Percentiles rank a stretch among this genome's conserved stretches.
phyloP scores from a whole-genome alignment of 2,329 filamentous ascomycete species.

The Ophiostoma piceae region DNA sequence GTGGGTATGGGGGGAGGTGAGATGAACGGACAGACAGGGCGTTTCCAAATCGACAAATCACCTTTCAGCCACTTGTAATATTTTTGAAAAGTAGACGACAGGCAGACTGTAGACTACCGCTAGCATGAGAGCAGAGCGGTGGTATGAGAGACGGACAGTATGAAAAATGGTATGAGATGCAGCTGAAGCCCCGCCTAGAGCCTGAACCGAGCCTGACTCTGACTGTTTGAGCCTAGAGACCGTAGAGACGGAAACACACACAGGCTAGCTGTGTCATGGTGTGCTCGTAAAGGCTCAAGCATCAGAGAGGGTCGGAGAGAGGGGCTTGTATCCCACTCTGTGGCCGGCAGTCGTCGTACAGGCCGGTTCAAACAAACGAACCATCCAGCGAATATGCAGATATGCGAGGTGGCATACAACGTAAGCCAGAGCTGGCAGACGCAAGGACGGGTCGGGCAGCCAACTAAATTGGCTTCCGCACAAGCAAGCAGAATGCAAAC shows the following conservation, averaged over 20 bases:
- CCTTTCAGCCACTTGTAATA: slow-evolving; percentile 2
- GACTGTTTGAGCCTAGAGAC: neutral
- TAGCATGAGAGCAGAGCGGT: neutral
- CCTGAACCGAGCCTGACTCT: neutral
- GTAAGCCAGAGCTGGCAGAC: slow-evolving; percentile 1
- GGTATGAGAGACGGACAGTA: neutral
- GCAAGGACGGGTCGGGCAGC: slow-evolving; percentile 1
- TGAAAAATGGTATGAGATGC: neutral
- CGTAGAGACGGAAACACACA: neutral
- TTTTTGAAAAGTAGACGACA: neutral
- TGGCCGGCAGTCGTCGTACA: slow-evolving; percentile 2
- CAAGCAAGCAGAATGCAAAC: neutral
- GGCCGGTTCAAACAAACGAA: neutral
- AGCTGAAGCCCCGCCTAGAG: slow-evolving; percentile 3
- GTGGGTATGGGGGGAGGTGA: neutral
- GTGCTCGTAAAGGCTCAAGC: neutral
- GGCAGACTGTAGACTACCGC: neutral
- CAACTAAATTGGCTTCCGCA: neutral
- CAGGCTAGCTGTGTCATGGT: neutral
- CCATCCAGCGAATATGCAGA: neutral
- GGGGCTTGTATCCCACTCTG: slow-evolving; percentile 2
- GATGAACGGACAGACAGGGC: neutral
- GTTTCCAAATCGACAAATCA: slow-evolving; percentile 16
- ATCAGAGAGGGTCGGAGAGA: neutral
- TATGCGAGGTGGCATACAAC: neutral